Conservation (phyloP, 2,329 filamentous ascomycete species). For the Hawksworthiomyces lignivorus region DNA sequence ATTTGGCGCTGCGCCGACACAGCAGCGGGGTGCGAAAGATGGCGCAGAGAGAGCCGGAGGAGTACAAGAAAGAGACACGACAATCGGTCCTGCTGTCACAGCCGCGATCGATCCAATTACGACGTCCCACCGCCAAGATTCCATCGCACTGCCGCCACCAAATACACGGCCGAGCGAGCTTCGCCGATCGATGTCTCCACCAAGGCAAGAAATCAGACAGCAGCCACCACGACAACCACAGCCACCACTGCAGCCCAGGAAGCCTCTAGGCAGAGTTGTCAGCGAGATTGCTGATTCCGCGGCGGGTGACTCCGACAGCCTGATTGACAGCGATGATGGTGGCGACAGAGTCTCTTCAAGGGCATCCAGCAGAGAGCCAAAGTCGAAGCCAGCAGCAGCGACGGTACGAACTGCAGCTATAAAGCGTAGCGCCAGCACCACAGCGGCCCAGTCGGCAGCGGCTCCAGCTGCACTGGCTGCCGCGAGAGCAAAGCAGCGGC, state of each 20-base stretch:
- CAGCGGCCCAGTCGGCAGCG: slow-evolving; percentile 13
- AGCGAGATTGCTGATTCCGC: slow-evolving; percentile 38
- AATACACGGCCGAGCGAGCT: slow-evolving; percentile 16
- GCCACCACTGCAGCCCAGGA: slow-evolving; percentile 9
- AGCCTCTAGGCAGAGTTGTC: slow-evolving; percentile 25
- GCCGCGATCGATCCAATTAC: too few relatives aligned
- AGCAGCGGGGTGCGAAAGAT: slow-evolving; percentile 18
- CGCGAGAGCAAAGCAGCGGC: not conserved
- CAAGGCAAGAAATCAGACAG: slow-evolving; percentile 7
- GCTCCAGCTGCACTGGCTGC: slow-evolving; percentile 1
- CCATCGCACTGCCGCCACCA: slow-evolving; percentile 17
- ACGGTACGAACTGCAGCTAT: not conserved
- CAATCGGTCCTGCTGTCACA: too few relatives aligned
- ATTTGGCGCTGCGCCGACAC: slow-evolving; percentile 31
- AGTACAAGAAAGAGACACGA: too few relatives aligned
- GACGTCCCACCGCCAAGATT: too few relatives aligned
- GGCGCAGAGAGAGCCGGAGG: too few relatives aligned
- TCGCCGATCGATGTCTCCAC: slow-evolving; percentile 35
- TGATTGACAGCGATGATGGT: slow-evolving; percentile 15
- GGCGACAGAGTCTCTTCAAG: too few relatives aligned
- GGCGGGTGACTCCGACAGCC: slow-evolving; percentile 18
- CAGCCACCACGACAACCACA: slow-evolving; percentile 29
- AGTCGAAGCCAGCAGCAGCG: slow-evolving; percentile 14
- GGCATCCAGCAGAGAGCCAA: too few relatives aligned
- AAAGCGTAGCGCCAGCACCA: slow-evolving; percentile 20